These are phyloP conservation scores for Arabidopsis lyrata DNA, from an alignment of 441 rosid genomes.

Conservation along the genomic window DNA sequence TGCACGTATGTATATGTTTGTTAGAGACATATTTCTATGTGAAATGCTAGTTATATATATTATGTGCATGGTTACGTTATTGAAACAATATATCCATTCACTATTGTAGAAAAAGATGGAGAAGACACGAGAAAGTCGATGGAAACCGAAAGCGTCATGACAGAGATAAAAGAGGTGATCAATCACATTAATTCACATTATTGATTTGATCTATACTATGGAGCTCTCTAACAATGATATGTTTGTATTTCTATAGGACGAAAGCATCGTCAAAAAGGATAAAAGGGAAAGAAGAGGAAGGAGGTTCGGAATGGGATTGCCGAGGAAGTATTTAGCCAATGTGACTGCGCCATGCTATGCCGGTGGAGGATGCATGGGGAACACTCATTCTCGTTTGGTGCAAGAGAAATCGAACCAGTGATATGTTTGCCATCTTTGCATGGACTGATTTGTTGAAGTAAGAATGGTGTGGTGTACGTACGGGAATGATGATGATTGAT, in stretches of 20 bases:
- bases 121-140: slow-evolving; percentile 31
- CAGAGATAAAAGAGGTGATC: slow-evolving; percentile 39
- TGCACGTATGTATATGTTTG: slow-evolving; percentile 29
- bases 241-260: slow-evolving; percentile 41
- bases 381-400: slow-evolving; percentile 44
- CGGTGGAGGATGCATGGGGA: slow-evolving; percentile 50
- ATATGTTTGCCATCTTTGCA: slow-evolving; percentile 17
- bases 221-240: neutral
- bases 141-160: slow-evolving; percentile 34
- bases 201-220: neutral
- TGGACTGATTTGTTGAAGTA: slow-evolving; percentile 18
- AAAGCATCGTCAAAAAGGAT: slow-evolving; percentile 37
- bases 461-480: slow-evolving; percentile 20
- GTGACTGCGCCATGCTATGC: slow-evolving; percentile 61
- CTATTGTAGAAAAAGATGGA: slow-evolving; percentile 37
- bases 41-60: neutral
- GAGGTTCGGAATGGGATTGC: slow-evolving; percentile 51
- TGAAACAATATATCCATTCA: neutral
- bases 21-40: slow-evolving; percentile 5
- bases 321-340: slow-evolving; percentile 53
- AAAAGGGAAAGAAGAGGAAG: slow-evolving; percentile 51
- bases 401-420: slow-evolving; percentile 40
- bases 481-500: slow-evolving; percentile 2
- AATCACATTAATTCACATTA: slow-evolving; percentile 6
- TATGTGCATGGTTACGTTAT: neutral